phyloP scores from a whole-genome alignment of 2,329 filamentous ascomycete species.

The Phoma sp. region DNA sequence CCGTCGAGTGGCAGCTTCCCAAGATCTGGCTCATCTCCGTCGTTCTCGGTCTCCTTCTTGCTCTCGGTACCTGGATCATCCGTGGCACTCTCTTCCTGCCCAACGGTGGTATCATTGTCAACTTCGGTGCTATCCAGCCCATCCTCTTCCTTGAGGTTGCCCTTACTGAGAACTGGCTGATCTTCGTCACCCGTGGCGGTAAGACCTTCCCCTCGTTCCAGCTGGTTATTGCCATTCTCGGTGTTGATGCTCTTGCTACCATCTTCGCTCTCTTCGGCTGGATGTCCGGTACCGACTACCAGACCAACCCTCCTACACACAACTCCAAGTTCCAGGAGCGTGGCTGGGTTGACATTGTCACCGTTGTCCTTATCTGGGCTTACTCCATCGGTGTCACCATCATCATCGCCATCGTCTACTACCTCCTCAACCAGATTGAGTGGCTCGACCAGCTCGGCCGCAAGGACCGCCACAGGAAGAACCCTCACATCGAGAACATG shows the following conservation, averaged over 20 bases:
- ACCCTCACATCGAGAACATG: slow-evolving; percentile 71
- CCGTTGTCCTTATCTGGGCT: slow-evolving; percentile 68
- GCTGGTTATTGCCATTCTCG: slow-evolving; percentile 71
- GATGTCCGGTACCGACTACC: slow-evolving; percentile 62
- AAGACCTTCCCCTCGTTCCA: slow-evolving; percentile 78
- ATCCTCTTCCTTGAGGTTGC: slow-evolving; percentile 64
- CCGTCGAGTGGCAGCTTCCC: slow-evolving; percentile 80
- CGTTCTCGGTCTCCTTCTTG: slow-evolving; percentile 71
- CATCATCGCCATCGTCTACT: slow-evolving; percentile 70
- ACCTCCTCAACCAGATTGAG: slow-evolving; percentile 63
- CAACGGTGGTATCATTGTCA: slow-evolving; percentile 75
- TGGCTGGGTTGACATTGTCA: slow-evolving; percentile 67
- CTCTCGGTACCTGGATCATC: slow-evolving; percentile 73
- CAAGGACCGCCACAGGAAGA: slow-evolving; percentile 65
- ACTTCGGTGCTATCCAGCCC: slow-evolving; percentile 75
- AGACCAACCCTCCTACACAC: slow-evolving; percentile 51
- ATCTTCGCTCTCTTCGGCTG: slow-evolving; percentile 79
- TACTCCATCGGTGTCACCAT: slow-evolving; percentile 71
- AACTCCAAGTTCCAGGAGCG: slow-evolving; percentile 51
- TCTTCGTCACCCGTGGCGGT: slow-evolving; percentile 64
- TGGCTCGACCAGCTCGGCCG: slow-evolving; percentile 68
- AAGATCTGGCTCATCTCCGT: slow-evolving; percentile 82
- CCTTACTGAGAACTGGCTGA: slow-evolving; percentile 61
- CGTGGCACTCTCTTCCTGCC: slow-evolving; percentile 72
- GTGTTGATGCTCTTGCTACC: slow-evolving; percentile 73